Evolutionary conservation across 2,329 filamentous ascomycete genomes (phyloP).

Genomic region (Cladosporium colombiae): DNA sequence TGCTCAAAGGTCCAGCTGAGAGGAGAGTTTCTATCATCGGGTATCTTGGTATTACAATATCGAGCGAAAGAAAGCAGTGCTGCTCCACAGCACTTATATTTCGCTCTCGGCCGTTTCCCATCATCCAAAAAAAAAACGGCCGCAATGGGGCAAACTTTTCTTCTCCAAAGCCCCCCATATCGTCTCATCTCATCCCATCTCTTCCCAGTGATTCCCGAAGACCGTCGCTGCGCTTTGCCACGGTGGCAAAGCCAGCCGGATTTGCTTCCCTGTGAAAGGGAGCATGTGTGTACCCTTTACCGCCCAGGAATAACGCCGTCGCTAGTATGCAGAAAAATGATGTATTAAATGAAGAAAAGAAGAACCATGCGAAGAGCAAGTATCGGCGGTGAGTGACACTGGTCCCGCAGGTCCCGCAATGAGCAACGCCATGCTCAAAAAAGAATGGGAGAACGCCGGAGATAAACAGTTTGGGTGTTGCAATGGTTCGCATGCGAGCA

Average conservation of each 20-base stretch:
- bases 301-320: neutral
- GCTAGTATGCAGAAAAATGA: slow-evolving; percentile 4
- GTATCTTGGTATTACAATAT: slow-evolving; percentile 27
- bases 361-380: neutral
- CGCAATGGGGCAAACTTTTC: neutral
- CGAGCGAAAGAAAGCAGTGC: neutral
- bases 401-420: neutral
- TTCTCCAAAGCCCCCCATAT: neutral
- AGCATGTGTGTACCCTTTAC: neutral
- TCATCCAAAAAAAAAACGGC: neutral
- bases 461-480: neutral
- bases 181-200: neutral
- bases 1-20: slow-evolving; percentile 25
- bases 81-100: neutral
- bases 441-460: slow-evolving; percentile 12
- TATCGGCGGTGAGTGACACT: slow-evolving; percentile 8
- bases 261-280: neutral
- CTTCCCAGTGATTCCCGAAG: neutral
- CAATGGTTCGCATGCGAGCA: slow-evolving; percentile 3
- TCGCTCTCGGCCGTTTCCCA: slow-evolving; percentile 6
- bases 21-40: slow-evolving; percentile 24
- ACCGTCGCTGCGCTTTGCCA: neutral
- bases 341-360: neutral
- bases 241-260: neutral
- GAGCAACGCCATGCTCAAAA: neutral